phyloP scores from a whole-genome alignment of 2,329 filamentous ascomycete species.

The Colletotrichum sp. region DNA sequence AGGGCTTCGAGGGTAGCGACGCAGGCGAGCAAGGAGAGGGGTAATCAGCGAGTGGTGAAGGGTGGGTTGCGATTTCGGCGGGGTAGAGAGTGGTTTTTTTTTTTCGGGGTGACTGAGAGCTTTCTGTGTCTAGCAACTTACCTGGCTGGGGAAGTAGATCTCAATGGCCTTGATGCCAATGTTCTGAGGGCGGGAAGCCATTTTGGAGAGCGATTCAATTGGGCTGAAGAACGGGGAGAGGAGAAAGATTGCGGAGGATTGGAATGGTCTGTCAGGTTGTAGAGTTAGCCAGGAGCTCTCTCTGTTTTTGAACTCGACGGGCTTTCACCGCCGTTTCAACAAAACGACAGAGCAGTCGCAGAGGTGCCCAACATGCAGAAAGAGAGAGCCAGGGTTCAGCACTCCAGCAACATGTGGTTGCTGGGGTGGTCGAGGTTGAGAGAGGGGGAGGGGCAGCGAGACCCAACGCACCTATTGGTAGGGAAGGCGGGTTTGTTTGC shows the following conservation, averaged over 20 bases:
- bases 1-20: background rate
- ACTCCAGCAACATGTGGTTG: background rate
- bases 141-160: conserved; percentile 86
- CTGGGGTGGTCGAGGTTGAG: background rate
- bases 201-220: conserved; percentile 39
- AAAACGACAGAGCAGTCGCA: background rate
- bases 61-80: conserved; percentile 25
- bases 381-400: conserved; percentile 5
- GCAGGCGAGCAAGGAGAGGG: background rate
- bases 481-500: background rate
- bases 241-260: background rate
- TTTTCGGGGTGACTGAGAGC: background rate
- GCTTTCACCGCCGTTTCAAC: conserved; percentile 25
- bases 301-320: background rate
- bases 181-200: conserved; percentile 82
- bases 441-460: conserved; percentile 5
- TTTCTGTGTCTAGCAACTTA: conserved; percentile 47
- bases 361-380: conserved; percentile 8
- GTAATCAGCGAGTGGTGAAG: background rate
- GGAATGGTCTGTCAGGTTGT: background rate
- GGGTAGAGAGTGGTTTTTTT: background rate
- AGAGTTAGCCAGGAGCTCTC: conserved; percentile 1
- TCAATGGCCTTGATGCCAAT: conserved; percentile 94
- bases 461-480: conserved; percentile 10
- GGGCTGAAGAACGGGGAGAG: background rate